A percentile compares a stretch with the other conserved stretches of the same genome.
phyloP scores from a whole-genome alignment of 225 moss, liverwort and hornwort genomes.

The Asterella californica region DNA sequence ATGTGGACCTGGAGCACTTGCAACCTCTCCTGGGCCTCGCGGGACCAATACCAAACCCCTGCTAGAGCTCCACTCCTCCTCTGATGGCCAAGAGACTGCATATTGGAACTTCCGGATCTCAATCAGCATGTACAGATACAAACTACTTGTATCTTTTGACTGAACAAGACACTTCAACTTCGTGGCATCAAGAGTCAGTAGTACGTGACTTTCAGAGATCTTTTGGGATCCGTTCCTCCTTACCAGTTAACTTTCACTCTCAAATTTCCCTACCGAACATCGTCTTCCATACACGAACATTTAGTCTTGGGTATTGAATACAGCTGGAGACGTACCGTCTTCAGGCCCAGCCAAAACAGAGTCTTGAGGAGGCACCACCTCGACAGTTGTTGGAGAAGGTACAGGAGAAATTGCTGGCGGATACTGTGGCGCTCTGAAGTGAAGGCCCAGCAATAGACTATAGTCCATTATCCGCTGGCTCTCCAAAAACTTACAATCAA shows the following conservation, averaged over 20 bases:
- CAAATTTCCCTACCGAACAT: neutral
- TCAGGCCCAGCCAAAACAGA: constrained; percentile 54
- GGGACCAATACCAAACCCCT: constrained; percentile 80
- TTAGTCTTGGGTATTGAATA: neutral
- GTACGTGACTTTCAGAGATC: neutral
- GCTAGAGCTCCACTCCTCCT: constrained; percentile 89
- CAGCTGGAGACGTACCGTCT: constrained; percentile 57
- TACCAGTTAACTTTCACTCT: no score
- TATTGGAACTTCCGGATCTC: neutral
- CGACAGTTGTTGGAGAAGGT: constrained; percentile 66
- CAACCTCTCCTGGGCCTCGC: constrained; percentile 55
- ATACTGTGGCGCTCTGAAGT: constrained; percentile 98
- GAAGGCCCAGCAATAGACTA: constrained; percentile 92
- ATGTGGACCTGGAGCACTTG: constrained; percentile 72
- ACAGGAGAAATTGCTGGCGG: constrained; percentile 78
- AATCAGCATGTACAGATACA: neutral
- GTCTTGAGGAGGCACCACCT: constrained; percentile 52
- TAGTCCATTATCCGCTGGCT: constrained; percentile 95
- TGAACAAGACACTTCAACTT: no score
- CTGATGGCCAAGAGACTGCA: constrained; percentile 46
- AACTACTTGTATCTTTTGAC: no score
- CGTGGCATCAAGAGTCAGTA: no score
- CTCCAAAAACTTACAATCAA: constrained; percentile 96
- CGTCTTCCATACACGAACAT: neutral
- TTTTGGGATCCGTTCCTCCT: neutral